Conservation (phyloP, 768 basidiomycete genomes). For the Leccinum broughii region DNA sequence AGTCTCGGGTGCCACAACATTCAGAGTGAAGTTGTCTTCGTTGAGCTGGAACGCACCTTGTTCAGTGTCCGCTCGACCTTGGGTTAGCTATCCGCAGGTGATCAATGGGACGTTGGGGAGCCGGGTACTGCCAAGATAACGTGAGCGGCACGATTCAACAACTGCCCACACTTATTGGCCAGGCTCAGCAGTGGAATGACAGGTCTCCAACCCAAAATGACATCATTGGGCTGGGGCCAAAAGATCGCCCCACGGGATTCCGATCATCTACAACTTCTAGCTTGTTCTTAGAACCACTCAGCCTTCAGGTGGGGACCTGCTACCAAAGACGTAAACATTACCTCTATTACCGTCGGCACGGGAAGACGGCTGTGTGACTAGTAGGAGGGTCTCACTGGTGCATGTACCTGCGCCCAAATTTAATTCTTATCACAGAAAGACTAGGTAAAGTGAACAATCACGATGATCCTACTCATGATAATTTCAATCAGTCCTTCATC, state of each 20-base stretch:
- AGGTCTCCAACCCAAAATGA: conserved; percentile 44
- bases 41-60: conserved; percentile 44
- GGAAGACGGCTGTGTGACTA: neutral
- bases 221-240: conserved; percentile 27
- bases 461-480: neutral
- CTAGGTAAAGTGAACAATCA: conserved; percentile 20
- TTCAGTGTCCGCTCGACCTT: conserved; percentile 11
- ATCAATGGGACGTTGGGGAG: neutral
- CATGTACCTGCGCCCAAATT: conserved; percentile 26
- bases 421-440: conserved; percentile 12
- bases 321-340: conserved; percentile 20
- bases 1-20: conserved; percentile 25
- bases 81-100: neutral
- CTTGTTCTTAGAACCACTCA: conserved; percentile 21
- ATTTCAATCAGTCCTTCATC: neutral
- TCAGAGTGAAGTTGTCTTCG: conserved; percentile 38
- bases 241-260: conserved; percentile 26
- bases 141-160: conserved; percentile 33
- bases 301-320: conserved; percentile 20
- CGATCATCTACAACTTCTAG: conserved; percentile 24
- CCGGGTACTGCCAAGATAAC: neutral
- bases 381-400: conserved; percentile 10
- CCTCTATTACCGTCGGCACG: conserved; percentile 14
- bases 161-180: conserved; percentile 30
- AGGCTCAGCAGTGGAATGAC: conserved; percentile 36